phyloP scores from a whole-genome alignment of 106 monocot genomes.

The Dioscorea alata region DNA sequence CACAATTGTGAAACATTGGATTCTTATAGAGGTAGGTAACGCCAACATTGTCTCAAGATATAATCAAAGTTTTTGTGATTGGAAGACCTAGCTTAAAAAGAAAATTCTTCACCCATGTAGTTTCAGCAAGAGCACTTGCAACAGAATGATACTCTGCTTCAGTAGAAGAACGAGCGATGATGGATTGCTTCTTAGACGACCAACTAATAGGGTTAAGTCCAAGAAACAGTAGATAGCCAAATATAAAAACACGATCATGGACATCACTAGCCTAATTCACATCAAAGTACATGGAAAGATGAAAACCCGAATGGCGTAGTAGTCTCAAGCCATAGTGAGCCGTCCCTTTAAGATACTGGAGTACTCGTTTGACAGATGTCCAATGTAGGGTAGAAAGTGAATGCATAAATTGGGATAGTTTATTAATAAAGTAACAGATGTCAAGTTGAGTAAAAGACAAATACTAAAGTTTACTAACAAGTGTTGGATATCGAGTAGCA shows the following conservation, averaged over 20 bases:
- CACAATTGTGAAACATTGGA: too few relatives aligned
- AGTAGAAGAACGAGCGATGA: too few relatives aligned
- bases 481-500: background rate
- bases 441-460: background rate
- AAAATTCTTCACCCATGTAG: too few relatives aligned
- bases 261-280: background rate
- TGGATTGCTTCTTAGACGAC: background rate
- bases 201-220: slow-evolving; percentile 1
- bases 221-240: background rate
- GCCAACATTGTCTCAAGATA: too few relatives aligned
- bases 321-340: background rate
- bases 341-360: background rate
- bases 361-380: background rate
- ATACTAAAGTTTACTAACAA: background rate
- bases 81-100: too few relatives aligned
- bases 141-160: too few relatives aligned
- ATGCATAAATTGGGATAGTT: slow-evolving; percentile 9
- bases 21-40: too few relatives aligned
- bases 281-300: background rate
- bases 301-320: background rate
- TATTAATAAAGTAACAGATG: background rate
- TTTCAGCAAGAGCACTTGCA: too few relatives aligned
- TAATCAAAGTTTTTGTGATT: too few relatives aligned
- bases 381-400: background rate
- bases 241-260: background rate